These are phyloP conservation scores for Globisporangium cylindrosporum DNA, from an alignment of 352 stramenopile genomes.

Conservation along the genomic window DNA sequence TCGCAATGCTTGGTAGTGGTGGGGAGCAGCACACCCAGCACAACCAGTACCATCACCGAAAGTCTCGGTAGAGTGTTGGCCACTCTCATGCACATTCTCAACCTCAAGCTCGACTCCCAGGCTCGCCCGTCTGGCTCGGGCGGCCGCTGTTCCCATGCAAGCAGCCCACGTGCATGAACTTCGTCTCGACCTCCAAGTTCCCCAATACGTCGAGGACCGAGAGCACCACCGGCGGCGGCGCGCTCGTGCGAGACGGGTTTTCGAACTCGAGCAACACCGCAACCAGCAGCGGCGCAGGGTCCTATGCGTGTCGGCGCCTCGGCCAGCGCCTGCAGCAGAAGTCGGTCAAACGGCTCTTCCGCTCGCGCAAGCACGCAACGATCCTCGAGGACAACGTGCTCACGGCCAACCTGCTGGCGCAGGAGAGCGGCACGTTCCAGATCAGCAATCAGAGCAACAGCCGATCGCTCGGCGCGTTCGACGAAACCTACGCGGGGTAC, in stretches of 20 bases:
- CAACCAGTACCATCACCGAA: neutral
- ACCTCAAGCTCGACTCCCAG: neutral
- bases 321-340: slow-evolving; percentile 6
- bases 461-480: neutral
- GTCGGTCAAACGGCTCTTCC: slow-evolving; percentile 3
- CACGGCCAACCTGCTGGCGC: slow-evolving; percentile 2
- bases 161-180: neutral
- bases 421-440: neutral
- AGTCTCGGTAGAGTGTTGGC: neutral
- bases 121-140: neutral
- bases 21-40: neutral
- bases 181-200: neutral
- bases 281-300: neutral
- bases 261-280: no score
- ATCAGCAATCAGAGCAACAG: neutral
- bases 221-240: slow-evolving; percentile 8
- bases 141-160: neutral
- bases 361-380: neutral
- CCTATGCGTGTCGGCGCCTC: neutral
- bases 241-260: no score
- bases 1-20: slow-evolving; percentile 31
- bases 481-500: neutral
- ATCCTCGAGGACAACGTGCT: slow-evolving; percentile 10
- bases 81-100: no score
- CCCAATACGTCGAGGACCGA: neutral